Base-by-base conservation (phyloP, 192 early-diverging fungal species). In the Allomyces javanicus region DNA sequence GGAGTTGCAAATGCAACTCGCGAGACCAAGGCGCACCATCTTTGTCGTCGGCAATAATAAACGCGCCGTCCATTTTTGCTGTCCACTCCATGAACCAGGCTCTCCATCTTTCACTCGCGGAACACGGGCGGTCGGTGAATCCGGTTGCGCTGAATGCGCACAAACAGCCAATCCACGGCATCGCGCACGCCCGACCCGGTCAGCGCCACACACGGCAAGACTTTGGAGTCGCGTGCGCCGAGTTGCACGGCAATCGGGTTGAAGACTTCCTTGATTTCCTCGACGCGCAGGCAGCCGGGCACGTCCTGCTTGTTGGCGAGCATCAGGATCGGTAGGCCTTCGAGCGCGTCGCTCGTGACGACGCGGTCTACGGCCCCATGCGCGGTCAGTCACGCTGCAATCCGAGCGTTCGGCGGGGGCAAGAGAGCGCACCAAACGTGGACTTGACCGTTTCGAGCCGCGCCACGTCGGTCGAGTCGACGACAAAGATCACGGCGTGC, bases 271-370 rank as follows among this genome's bases (percentile, higher is more conserved):
- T 96, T 93, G 68, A 95, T 83, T 43, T 88, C 79, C 24, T 90
- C 88, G 27, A 96, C 75, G 24, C 75, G 72, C 44, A 88, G 68
- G 0, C 88, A 85, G 24, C 78, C 80, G n/a, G 76, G 70, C 25
- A 85, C 65, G 72, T 98, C 96, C 72, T 91, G 86, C 68, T 98
- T 98, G 73, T 95, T 98, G 14, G 93, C 92, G 64, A 96, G 69
- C 78, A 98, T 91, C 55, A 98, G 74, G 10, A 98, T 74, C 10
- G 96, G 96, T 3, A 98, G 78, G 0, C 90, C 88, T 55, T 87
- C 87, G 21, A 90, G 79, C 23, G 74, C 79, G 65, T 89, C 83
- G 25, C 83, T 86, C 45, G 76, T 77, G 44, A 94, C 84, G 22
- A 98, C 84, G 64, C 76, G 79, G 72, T 93, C 88, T 89, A 72